These are phyloP conservation scores for Fraxinus ornus DNA, from an alignment of 305 asterid genomes.

Conservation along the genomic window DNA sequence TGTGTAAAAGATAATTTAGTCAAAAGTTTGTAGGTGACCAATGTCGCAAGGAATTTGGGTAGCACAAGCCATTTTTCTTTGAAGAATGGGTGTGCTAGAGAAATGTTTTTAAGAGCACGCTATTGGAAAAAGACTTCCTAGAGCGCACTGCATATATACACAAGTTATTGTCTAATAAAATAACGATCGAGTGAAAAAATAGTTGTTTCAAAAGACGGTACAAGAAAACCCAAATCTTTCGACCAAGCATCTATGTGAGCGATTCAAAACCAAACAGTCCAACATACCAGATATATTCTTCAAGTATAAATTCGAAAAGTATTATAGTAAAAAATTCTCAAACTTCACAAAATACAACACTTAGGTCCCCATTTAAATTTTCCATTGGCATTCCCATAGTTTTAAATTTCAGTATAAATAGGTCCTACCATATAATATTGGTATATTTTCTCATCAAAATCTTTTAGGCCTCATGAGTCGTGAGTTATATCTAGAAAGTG, in stretches of 20 bases:
- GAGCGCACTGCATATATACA: background rate
- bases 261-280: background rate
- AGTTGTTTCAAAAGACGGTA: background rate
- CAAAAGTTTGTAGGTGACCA: background rate
- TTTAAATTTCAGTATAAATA: no score
- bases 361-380: background rate
- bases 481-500: background rate
- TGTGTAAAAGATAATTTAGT: background rate
- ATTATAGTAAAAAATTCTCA: no score
- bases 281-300: no score
- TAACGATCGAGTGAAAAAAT: background rate
- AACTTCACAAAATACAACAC: background rate
- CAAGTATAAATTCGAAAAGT: no score
- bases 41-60: background rate
- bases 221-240: background rate
- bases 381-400: background rate
- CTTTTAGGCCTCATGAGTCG: background rate
- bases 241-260: background rate
- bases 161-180: background rate
- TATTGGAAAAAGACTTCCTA: background rate
- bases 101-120: background rate
- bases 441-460: background rate
- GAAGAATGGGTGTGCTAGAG: background rate
- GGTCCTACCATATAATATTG: background rate
- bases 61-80: background rate